Conservation (phyloP, 73 alveolate species). For the Halteria grandinella region DNA sequence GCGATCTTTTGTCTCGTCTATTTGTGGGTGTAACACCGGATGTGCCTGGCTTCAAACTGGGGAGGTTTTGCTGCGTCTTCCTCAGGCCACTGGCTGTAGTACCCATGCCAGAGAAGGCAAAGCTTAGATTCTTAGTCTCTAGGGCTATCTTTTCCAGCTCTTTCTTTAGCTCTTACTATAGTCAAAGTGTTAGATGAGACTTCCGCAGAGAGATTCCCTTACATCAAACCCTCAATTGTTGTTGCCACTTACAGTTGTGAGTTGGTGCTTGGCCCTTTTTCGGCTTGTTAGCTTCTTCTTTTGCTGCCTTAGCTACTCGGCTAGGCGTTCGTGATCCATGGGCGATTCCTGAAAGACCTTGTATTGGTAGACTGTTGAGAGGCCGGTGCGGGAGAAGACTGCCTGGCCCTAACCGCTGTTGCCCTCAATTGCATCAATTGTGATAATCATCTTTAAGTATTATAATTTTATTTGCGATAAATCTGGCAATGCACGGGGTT, state of each 20-base stretch:
- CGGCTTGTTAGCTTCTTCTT: not conserved
- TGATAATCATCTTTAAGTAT: conserved; percentile 32
- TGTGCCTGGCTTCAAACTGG: no score
- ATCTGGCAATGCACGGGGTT: no score
- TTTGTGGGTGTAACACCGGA: not conserved
- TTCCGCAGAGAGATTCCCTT: not conserved
- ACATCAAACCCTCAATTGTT: no score
- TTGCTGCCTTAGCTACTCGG: not conserved
- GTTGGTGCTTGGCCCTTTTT: no score
- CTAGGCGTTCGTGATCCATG: not conserved
- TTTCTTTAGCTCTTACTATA: not conserved
- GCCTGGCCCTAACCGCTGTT: conserved; percentile 66
- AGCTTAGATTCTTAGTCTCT: not conserved
- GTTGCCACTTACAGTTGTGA: no score
- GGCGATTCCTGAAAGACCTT: conserved; percentile 31
- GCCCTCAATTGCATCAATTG: conserved; percentile 53
- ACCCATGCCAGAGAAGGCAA: no score
- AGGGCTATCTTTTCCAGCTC: conserved; percentile 3
- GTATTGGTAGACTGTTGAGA: conserved; percentile 51
- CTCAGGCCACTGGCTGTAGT: no score
- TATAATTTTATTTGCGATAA: no score
- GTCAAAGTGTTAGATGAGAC: not conserved
- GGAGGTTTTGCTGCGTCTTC: no score
- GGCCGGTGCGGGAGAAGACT: conserved; percentile 54
- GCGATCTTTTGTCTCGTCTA: conserved; percentile 1